These are phyloP conservation scores for Clarireedia sp. DNA, from an alignment of 2,329 filamentous ascomycete species.

Conservation along the genomic window DNA sequence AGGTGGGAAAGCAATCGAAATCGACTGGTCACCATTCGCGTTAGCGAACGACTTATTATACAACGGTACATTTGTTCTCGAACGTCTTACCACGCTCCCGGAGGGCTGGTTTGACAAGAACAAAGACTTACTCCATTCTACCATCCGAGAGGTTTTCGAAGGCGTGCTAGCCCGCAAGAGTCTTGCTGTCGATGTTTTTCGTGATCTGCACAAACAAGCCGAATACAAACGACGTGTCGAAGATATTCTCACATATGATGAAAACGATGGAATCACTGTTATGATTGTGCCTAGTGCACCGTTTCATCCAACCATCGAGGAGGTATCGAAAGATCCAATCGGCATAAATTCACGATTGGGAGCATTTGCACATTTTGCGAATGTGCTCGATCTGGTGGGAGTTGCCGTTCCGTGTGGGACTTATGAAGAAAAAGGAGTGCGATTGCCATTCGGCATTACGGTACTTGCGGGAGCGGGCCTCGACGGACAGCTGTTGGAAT, in stretches of 20 bases:
- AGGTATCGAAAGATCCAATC: constrained; percentile 43
- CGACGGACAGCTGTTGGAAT: constrained; percentile 34
- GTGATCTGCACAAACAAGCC: constrained; percentile 39
- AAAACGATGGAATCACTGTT: constrained; percentile 30
- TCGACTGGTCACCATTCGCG: constrained; percentile 40
- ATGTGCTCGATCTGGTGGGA: constrained; percentile 45
- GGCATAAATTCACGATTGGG: constrained; percentile 40
- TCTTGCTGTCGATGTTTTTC: constrained; percentile 40
- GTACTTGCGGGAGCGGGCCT: constrained; percentile 34
- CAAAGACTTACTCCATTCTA: constrained; percentile 42
- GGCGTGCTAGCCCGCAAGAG: constrained; percentile 31
- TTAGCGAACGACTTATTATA: constrained; percentile 44
- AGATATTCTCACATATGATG: constrained; percentile 30
- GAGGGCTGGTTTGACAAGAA: constrained; percentile 37
- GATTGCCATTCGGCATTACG: constrained; percentile 38
- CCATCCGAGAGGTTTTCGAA: constrained; percentile 39
- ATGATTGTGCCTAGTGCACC: constrained; percentile 46
- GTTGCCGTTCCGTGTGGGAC: constrained; percentile 28
- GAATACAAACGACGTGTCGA: constrained; percentile 36
- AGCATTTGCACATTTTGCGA: constrained; percentile 45
- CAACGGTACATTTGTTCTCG: constrained; percentile 43
- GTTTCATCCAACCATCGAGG: constrained; percentile 38
- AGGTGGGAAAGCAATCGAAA: constrained; percentile 26
- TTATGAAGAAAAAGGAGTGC: constrained; percentile 14
- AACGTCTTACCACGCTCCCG: constrained; percentile 37